These are phyloP conservation scores for Ceriops tagal DNA, from an alignment of 345 rosid genomes.

Conservation along the genomic window DNA sequence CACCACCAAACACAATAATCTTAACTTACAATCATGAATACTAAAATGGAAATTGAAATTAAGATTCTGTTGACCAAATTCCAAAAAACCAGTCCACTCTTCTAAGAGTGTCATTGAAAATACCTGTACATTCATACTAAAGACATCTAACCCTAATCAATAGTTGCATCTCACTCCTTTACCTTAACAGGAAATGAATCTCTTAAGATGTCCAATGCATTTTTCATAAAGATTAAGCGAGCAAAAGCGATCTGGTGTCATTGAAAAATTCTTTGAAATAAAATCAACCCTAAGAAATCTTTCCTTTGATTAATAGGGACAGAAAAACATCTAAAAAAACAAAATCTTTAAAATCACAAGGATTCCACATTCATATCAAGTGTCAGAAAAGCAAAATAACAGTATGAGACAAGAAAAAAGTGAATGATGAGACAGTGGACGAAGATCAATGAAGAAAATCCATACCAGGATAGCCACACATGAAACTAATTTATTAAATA, in stretches of 20 bases:
- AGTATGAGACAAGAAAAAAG: background rate
- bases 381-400: background rate
- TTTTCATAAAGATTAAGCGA: background rate
- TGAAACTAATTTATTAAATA: background rate
- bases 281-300: too few species aligned
- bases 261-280: too few species aligned
- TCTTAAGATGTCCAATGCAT: background rate
- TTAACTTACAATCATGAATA: background rate
- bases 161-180: too few species aligned
- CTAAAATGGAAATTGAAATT: background rate
- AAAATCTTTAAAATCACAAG: background rate
- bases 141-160: slow-evolving; percentile 2
- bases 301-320: background rate
- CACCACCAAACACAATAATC: background rate
- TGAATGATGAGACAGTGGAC: background rate
- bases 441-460: background rate
- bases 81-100: background rate
- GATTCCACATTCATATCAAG: background rate
- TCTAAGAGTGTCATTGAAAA: background rate
- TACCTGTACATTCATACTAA: background rate
- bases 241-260: too few species aligned
- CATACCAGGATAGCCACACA: background rate
- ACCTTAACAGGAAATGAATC: background rate
- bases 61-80: background rate
- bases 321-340: background rate